Percentiles rank a stretch among this genome's conserved stretches.
These are phyloP conservation scores for Krasilnikovozyma curviuscula DNA, from an alignment of 768 basidiomycete genomes.

Conservation along the genomic window DNA sequence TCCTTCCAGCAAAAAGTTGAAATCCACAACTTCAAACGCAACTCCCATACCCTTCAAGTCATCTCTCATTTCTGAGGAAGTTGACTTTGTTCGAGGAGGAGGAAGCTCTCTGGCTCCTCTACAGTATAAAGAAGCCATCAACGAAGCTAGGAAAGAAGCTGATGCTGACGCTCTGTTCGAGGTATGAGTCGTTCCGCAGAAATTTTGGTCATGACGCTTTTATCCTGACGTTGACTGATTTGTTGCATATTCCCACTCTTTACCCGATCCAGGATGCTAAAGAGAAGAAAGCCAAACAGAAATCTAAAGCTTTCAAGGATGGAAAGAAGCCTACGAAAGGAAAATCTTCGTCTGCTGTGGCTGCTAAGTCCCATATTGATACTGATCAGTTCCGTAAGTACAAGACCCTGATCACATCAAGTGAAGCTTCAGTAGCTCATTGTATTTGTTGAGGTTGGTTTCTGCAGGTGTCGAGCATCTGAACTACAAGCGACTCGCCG, in stretches of 20 bases:
- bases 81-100: slow-evolving; percentile 90
- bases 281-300: slow-evolving; percentile 6
- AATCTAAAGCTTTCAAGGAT: too few relatives aligned
- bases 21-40: slow-evolving; percentile 1
- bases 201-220: neutral
- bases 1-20: slow-evolving; percentile 2
- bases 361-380: slow-evolving; percentile 19
- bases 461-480: slow-evolving; percentile 54
- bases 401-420: neutral
- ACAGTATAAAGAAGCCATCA: slow-evolving; percentile 66
- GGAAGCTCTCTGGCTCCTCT: slow-evolving; percentile 72
- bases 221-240: too few relatives aligned
- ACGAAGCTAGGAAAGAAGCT: slow-evolving; percentile 69
- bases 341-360: slow-evolving; percentile 19
- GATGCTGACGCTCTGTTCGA: slow-evolving; percentile 53
- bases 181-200: slow-evolving; percentile 28
- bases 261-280: neutral
- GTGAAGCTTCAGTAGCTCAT: neutral
- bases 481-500: slow-evolving; percentile 74
- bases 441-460: too few relatives aligned
- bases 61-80: slow-evolving; percentile 36
- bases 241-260: too few relatives aligned
- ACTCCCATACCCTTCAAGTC: slow-evolving; percentile 23
- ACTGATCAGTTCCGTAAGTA: slow-evolving; percentile 34
- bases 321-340: slow-evolving; percentile 23